These are phyloP conservation scores for Rutidosis leptorrhynchoides DNA, from an alignment of 129 eudicot genomes.

Conservation along the genomic window DNA sequence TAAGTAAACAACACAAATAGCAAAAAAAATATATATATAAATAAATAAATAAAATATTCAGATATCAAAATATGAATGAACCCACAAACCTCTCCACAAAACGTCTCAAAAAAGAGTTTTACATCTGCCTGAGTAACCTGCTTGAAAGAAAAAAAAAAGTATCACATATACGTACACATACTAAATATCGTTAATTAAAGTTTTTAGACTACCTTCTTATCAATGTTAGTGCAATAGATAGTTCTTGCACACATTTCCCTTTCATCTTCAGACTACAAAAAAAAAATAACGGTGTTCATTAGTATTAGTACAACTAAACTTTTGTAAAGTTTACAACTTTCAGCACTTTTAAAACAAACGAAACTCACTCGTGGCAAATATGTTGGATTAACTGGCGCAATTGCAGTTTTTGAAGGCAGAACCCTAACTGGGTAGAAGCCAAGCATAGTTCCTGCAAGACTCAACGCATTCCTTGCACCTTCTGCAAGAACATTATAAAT, in stretches of 20 bases:
- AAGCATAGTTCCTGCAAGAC: slow-evolving; percentile 94
- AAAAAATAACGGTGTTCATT: slow-evolving; percentile 4
- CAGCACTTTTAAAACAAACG: slow-evolving; percentile 6
- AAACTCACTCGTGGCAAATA: slow-evolving; percentile 79
- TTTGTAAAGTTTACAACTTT: not conserved
- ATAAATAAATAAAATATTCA: too few relatives aligned
- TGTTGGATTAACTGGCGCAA: slow-evolving; percentile 98
- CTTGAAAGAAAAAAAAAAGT: slow-evolving; percentile 12
- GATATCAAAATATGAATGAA: slow-evolving; percentile 8
- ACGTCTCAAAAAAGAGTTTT: slow-evolving; percentile 64
- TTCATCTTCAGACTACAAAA: slow-evolving; percentile 76
- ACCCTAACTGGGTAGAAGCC: slow-evolving; percentile 95
- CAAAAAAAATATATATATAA: too few relatives aligned
- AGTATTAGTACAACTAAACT: slow-evolving; percentile 3
- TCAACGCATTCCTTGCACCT: slow-evolving; percentile 91
- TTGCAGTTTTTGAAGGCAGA: slow-evolving; percentile 95
- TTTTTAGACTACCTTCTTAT: slow-evolving; percentile 51
- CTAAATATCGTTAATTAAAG: not conserved
- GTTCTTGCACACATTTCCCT: slow-evolving; percentile 95
- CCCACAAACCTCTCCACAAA: slow-evolving; percentile 84
- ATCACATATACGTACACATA: slow-evolving; percentile 4
- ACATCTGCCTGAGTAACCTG: slow-evolving; percentile 94
- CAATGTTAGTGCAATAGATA: slow-evolving; percentile 76
- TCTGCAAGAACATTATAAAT: slow-evolving; percentile 50
- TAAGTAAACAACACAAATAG: not conserved